Conservation (phyloP, 2,329 filamentous ascomycete species). For the Neospermospora avenae region DNA sequence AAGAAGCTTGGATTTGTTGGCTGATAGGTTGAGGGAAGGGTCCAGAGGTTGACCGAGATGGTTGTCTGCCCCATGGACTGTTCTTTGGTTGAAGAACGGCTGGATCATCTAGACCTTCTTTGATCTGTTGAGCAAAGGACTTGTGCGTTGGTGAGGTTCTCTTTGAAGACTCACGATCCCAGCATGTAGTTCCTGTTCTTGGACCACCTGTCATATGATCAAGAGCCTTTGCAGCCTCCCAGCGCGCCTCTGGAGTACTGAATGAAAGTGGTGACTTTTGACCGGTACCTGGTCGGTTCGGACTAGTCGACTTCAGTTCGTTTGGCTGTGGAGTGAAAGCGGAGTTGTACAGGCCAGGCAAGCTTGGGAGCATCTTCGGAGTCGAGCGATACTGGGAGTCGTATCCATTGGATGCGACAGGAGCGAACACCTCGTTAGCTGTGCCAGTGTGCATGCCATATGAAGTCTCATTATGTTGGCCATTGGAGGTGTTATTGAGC, state of each 20-base stretch:
- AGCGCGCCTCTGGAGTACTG: slow-evolving; percentile 22
- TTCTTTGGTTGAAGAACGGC: background rate
- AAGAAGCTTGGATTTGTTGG: slow-evolving; percentile 25
- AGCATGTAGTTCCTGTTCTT: background rate
- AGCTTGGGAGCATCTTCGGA: slow-evolving; percentile 33
- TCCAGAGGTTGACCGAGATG: slow-evolving; percentile 11
- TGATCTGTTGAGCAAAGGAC: slow-evolving; percentile 1
- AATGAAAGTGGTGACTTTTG: slow-evolving; percentile 35
- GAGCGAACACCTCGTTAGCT: slow-evolving; percentile 41
- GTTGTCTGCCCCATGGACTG: slow-evolving; percentile 17
- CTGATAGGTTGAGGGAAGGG: slow-evolving; percentile 19
- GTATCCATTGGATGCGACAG: slow-evolving; percentile 36
- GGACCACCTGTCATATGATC: slow-evolving; percentile 27
- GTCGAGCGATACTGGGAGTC: slow-evolving; percentile 35
- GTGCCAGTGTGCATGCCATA: slow-evolving; percentile 54
- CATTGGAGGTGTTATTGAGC: slow-evolving; percentile 37
- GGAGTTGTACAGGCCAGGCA: slow-evolving; percentile 45
- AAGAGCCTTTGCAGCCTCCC: slow-evolving; percentile 24
- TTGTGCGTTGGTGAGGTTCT: background rate
- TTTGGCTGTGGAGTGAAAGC: slow-evolving; percentile 43
- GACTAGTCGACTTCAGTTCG: slow-evolving; percentile 38
- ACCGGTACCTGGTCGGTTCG: slow-evolving; percentile 35
- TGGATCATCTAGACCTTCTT: slow-evolving; percentile 6
- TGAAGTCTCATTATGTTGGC: slow-evolving; percentile 43
- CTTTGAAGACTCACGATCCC: slow-evolving; percentile 1